Base-by-base conservation (phyloP, 2,329 filamentous ascomycete genomes). In the Arthrobotrys entomopaga region DNA sequence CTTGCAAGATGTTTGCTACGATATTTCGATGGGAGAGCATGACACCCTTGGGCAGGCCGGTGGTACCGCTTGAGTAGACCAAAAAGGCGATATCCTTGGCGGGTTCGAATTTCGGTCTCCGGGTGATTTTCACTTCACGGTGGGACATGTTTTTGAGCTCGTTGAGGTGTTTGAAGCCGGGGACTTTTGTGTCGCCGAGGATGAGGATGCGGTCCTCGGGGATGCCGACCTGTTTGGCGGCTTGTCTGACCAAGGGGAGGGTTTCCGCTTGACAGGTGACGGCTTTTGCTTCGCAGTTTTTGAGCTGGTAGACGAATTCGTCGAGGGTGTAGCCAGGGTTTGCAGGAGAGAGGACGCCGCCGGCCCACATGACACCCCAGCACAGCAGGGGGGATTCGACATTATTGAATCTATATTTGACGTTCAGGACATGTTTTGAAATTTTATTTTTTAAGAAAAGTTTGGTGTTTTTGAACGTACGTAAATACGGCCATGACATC, bases 61-160 rank as follows among this genome's bases (percentile, higher is more conserved):
- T 97, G 0, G 94, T 98, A 6, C 94, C 94, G 6, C 90, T 93
- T 57, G 89, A 92, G 81, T 96, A 97, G 0, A 96, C 92, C 67
- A 97, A 82, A 79, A 95, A 96, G 0, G 92, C 90, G 24, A 95
- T 81, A 80, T 97, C 92, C 67, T 88, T 89, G 57, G 86, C 85
- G 0, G 91, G 87, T 56, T 90, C 84, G 59, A 92, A 82, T 78
- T 86, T 88, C 3, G 88, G 56, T 26, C 72, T 84, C 65, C 86
- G 86, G 16, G 87, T 84, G 78, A 86, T 88, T 76, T 87, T 84
- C 1, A 85, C 83, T 0, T 86, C 84, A 2, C 71, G 57, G 38
- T 87, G 85, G 1, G 87, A 86, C 19, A 87, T 86, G 77, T 91
- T 89, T 64, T 88, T 84, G 16, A 94, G 85, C 77, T 86, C 87